Conservation (phyloP, 768 basidiomycete species). For the Leccinum ochraceum region DNA sequence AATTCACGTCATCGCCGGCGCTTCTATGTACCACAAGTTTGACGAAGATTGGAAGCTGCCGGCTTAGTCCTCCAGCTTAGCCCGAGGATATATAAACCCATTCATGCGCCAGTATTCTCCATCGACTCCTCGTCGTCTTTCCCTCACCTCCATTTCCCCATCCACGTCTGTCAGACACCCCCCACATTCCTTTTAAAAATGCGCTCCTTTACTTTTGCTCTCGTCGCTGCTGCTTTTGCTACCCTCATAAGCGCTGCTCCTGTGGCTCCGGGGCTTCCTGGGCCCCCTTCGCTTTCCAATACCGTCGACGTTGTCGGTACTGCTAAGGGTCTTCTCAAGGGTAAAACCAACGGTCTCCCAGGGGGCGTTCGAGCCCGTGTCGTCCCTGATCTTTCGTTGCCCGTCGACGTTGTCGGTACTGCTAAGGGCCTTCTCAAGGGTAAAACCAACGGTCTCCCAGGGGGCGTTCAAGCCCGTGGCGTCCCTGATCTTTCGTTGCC, state of each 20-base stretch:
- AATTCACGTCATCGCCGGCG: neutral
- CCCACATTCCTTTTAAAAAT: constrained; percentile 38
- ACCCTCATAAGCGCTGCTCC: constrained; percentile 30
- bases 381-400: neutral
- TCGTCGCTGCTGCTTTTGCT: constrained; percentile 33
- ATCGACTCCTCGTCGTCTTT: constrained; percentile 24
- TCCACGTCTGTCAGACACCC: constrained; percentile 13
- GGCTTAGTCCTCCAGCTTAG: too few species aligned
- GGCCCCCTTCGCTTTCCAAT: neutral
- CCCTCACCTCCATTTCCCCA: neutral
- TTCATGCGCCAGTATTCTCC: neutral
- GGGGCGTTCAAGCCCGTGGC: neutral
- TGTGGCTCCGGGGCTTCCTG: neutral
- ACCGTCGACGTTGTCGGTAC: neutral
- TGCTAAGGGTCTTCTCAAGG: neutral
- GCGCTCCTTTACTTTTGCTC: constrained; percentile 34
- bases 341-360: neutral
- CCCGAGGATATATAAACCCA: neutral
- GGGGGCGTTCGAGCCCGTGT: neutral
- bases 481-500: neutral
- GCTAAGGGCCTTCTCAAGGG: neutral
- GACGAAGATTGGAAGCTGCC: neutral
- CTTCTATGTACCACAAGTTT: neutral
- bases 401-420: neutral
- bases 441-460: neutral